Percentiles rank a stretch among this genome's conserved stretches.
phyloP scores from a whole-genome alignment of 176 grass and related monocot species.

The Avena atlantica region DNA sequence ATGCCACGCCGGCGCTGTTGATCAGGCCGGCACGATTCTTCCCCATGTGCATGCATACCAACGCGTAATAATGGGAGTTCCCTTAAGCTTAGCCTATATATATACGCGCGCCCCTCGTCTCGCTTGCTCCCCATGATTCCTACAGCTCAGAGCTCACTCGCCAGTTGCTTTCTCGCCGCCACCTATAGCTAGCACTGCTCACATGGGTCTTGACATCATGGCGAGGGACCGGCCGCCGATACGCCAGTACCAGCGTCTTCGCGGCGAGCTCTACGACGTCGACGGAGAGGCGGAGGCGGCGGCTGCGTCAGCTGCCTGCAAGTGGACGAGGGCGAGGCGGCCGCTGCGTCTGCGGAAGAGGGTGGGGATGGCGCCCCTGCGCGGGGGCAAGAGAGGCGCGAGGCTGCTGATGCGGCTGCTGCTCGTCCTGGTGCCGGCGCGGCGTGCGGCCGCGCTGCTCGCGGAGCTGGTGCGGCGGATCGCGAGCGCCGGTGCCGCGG shows the following conservation, averaged over 20 bases:
- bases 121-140: slow-evolving; percentile 35
- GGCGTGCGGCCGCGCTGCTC: slow-evolving; percentile 58
- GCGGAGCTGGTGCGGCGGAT: slow-evolving; percentile 61
- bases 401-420: slow-evolving; percentile 51
- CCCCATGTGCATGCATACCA: slow-evolving; percentile 38
- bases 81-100: slow-evolving; percentile 36
- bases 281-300: background rate
- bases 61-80: slow-evolving; percentile 34
- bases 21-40: slow-evolving; percentile 7
- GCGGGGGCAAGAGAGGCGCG: slow-evolving; percentile 24
- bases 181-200: slow-evolving; percentile 6
- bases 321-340: slow-evolving; percentile 36
- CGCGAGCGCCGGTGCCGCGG: slow-evolving; percentile 21
- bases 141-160: slow-evolving; percentile 36
- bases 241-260: slow-evolving; percentile 48
- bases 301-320: background rate
- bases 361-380: slow-evolving; percentile 1
- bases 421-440: slow-evolving; percentile 48
- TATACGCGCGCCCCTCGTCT: background rate
- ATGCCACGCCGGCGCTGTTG: slow-evolving; percentile 22
- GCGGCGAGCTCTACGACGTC: slow-evolving; percentile 15
- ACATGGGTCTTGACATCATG: slow-evolving; percentile 52
- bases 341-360: slow-evolving; percentile 45
- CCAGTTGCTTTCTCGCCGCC: background rate
- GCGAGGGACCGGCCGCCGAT: slow-evolving; percentile 34